Conservation (phyloP, 177 flowering plant genomes). For the Tripterygium wilfordii region DNA sequence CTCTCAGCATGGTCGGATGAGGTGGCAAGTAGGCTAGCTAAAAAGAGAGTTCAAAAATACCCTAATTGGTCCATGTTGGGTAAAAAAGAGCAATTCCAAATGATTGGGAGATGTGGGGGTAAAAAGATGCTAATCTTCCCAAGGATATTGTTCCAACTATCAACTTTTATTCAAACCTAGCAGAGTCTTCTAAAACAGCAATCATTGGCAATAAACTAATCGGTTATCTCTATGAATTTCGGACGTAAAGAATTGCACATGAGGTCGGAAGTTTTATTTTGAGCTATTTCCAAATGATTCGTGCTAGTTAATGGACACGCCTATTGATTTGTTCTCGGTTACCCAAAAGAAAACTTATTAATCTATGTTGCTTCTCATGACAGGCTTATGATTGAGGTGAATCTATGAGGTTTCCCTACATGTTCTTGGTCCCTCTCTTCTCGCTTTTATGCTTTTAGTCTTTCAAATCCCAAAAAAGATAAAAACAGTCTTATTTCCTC, state of each 20-base stretch:
- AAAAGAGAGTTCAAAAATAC: conserved; percentile 3
- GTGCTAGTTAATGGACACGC: too few relatives aligned
- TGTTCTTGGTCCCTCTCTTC: conserved; percentile 26
- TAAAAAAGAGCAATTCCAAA: conserved; percentile 30
- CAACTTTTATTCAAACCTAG: conserved; percentile 60
- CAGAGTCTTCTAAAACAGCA: conserved; percentile 54
- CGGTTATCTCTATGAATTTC: too few relatives aligned
- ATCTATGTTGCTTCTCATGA: conserved; percentile 32
- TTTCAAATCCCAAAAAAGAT: conserved; percentile 35
- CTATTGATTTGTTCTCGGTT: too few relatives aligned
- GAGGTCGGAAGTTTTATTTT: too few relatives aligned
- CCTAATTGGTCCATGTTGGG: conserved; percentile 27
- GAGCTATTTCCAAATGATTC: too few relatives aligned
- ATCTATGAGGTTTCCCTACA: conserved; percentile 31
- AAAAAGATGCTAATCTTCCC: conserved; percentile 61
- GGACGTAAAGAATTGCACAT: too few relatives aligned
- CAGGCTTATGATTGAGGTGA: conserved; percentile 68
- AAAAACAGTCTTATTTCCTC: conserved; percentile 16
- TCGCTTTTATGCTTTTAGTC: conserved; percentile 28
- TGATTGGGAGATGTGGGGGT: conserved; percentile 27
- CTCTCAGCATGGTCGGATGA: conserved; percentile 23
- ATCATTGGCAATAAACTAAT: too few relatives aligned
- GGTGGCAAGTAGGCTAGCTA: conserved; percentile 21
- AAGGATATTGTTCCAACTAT: conserved; percentile 37
- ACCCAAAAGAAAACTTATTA: too few relatives aligned